Evolutionary conservation across 306 rosid genomes (phyloP), one percentile per base, ranked within the genome.

Genomic region (Inga leiocalycina): DNA sequence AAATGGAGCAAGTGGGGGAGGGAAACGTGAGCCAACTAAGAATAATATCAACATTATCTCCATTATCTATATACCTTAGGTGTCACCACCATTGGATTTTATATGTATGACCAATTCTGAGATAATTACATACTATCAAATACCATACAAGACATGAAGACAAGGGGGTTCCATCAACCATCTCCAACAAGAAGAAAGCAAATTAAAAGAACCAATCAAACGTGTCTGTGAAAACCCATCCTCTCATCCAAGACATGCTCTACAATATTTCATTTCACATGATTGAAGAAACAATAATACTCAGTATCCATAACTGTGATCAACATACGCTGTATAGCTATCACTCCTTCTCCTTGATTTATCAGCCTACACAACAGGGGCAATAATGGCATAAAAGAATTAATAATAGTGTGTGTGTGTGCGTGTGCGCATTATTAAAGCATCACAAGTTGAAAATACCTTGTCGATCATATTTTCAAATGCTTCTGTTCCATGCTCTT

Each of bases 401-500:
- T 79, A 71, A 76, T 22, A 72, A 73, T 41, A 71, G 48, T 43
- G 73, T 35, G 54, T 64, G 13, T 74, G 54, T 46, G 34, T 35
- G 20, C 0, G 64, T 22, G 57, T 66, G 56, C 3, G 37, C 48
- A 52, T 69, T 30, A 51, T 59, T 54, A 14, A 52, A 44, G 48
- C 77, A 39, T 78, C 83, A 66, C 52, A 69, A 68, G 86, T 20
- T 54, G 51, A 45, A 71, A 75, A 80, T 91, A 97, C 99, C 95
- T 86, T 89, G 81, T 89, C 84, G 82, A 97, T 89, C 79, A 94
- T 75, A 64, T 88, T 86, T 89, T 94, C 94, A 80, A 96, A 94
- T 37, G 44, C 94, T 45, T 84, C 83, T 16, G 93, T 90, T 59
- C 97, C 99, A 64, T 97, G 83, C 88, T 94, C 91, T 65, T 88